Base-by-base conservation (phyloP, 768 basidiomycete species). In the Vishniacozyma victoriae region DNA sequence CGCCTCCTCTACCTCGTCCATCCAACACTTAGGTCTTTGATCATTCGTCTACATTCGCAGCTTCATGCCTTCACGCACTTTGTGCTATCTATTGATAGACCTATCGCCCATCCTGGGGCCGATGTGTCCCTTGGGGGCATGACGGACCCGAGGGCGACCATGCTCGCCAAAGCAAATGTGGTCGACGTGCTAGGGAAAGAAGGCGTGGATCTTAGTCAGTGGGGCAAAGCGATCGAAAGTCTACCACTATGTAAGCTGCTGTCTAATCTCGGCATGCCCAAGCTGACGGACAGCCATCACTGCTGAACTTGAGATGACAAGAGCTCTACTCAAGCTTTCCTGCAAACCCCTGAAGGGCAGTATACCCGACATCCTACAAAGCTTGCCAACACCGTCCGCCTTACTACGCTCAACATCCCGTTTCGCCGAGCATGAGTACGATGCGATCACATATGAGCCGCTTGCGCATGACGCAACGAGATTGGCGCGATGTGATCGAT, bases 161-260 rank as follows among this genome's bases (percentile, higher is more conserved):
- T 61, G 12, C 15, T 67, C 9, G 61, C 61, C 4, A 46, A 46
- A 26, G 62, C 57, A 9, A 20, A 52, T 19, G 48, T 50, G 11
- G 27, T 42, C 37, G 57, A 50, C 43, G 25, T 63, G 27, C 38
- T 37, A 0, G 35, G 41, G 14, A 39, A 36, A 16, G 18, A 52
- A 4, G 64, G 64, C 2, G n/a, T 67, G 19, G 59, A 59, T 33
- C 5, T 67, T 11, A 24, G 39, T 5, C 16, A 47, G 1, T 67
- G 64, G 64, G 64, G 61, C 5, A 52, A 44, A 26, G 52, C 37
- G 14, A 19, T 67, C 2, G 52, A 55, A 48, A 33, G 44, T 41
- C 38, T 22, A 23, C 50, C 37, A 33, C 16, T 31, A 35, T 18
- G 22, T 18, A 24, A 5, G 6, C 2, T 26, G 25, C 24, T 14